These are phyloP conservation scores for Termitomyces sp. DNA, from an alignment of 768 basidiomycete species.

Conservation along the genomic window DNA sequence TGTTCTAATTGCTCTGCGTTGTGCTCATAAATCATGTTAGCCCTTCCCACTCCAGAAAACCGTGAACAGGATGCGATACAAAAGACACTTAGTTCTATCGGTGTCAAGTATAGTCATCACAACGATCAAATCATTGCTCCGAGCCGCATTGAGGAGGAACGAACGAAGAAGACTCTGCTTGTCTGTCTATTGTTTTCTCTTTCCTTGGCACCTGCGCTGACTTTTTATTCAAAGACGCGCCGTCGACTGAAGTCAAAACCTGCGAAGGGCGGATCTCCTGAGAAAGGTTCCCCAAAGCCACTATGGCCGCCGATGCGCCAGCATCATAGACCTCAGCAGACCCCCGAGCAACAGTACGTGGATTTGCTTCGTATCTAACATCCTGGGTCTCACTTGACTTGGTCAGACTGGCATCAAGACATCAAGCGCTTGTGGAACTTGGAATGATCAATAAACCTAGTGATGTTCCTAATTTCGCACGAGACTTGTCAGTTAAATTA, in stretches of 20 bases:
- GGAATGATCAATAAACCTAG: conserved; percentile 49
- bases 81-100: conserved; percentile 51
- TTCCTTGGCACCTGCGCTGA: not conserved
- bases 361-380: not conserved
- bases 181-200: conserved; percentile 23
- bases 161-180: conserved; percentile 47
- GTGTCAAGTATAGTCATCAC: conserved; percentile 68
- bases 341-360: conserved; percentile 46
- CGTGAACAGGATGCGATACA: conserved; percentile 43
- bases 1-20: not conserved
- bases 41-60: conserved; percentile 26
- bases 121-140: conserved; percentile 68
- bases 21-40: conserved; percentile 17
- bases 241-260: conserved; percentile 20
- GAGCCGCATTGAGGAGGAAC: conserved; percentile 64
- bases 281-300: conserved; percentile 27
- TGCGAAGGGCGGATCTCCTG: conserved; percentile 10
- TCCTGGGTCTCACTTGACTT: not conserved
- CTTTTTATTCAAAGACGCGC: conserved; percentile 21
- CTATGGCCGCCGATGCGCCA: conserved; percentile 64
- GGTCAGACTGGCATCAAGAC: conserved; percentile 46
- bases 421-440: conserved; percentile 56
- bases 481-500: conserved; percentile 50
- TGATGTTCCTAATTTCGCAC: conserved; percentile 55
- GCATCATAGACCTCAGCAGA: conserved; percentile 46